phyloP scores from a whole-genome alignment of 164 flowering plant genomes.

The Paratinospora sagittata region DNA sequence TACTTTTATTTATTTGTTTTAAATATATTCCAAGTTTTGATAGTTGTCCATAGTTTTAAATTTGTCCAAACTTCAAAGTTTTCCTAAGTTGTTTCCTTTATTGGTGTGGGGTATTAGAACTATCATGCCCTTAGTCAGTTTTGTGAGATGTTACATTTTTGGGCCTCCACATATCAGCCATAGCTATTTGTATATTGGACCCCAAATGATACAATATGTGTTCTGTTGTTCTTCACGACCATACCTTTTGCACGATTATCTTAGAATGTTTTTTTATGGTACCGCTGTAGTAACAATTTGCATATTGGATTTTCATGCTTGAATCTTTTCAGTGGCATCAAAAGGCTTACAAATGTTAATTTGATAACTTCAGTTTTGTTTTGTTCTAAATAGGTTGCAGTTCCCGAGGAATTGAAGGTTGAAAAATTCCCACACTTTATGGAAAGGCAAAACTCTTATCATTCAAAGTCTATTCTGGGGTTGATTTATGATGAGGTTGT shows the following conservation, averaged over 20 bases:
- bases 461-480: constrained; percentile 68
- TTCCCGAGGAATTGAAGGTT: constrained; percentile 43
- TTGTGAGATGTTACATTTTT: too few relatives aligned
- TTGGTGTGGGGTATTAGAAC: too few relatives aligned
- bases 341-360: neutral
- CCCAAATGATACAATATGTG: too few relatives aligned
- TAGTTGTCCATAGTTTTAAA: too few relatives aligned
- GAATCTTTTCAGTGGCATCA: neutral
- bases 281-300: neutral
- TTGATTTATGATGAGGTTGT: constrained; percentile 46
- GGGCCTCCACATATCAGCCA: too few relatives aligned
- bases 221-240: too few relatives aligned
- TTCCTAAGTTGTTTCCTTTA: too few relatives aligned
- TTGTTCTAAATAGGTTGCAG: constrained; percentile 36
- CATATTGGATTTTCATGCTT: neutral
- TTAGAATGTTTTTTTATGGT: neutral
- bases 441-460: constrained; percentile 29
- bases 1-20: too few relatives aligned
- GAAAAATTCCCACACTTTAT: constrained; percentile 60
- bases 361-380: neutral
- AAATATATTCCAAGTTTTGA: too few relatives aligned
- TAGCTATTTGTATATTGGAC: too few relatives aligned
- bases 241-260: neutral
- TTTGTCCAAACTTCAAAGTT: too few relatives aligned
- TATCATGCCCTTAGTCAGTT: too few relatives aligned